Evolutionary conservation across 169 alveolate species (phyloP).

Genomic region (Plasmodium ovale): DNA sequence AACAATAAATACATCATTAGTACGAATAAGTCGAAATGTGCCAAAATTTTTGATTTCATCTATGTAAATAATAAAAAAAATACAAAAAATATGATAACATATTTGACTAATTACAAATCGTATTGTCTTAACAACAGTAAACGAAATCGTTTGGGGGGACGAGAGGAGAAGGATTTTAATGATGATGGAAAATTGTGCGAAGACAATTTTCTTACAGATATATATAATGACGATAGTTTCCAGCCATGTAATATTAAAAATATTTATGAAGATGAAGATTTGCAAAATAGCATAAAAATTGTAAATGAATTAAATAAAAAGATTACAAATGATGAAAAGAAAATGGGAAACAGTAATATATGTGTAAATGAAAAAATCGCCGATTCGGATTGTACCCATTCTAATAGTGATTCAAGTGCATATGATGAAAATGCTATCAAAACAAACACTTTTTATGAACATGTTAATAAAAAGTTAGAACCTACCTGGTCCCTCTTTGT

Average conservation of each 20-base stretch:
- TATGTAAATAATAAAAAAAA: constrained; percentile 67
- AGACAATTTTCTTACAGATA: constrained; percentile 30
- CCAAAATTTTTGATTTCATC: constrained; percentile 58
- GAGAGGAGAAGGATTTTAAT: not conserved
- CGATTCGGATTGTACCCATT: constrained; percentile 20
- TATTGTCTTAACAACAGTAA: constrained; percentile 25
- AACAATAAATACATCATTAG: constrained; percentile 72
- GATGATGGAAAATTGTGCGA: constrained; percentile 3
- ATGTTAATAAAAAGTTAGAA: constrained; percentile 62
- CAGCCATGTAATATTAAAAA: constrained; percentile 28
- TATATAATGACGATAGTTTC: constrained; percentile 33
- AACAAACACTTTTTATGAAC: constrained; percentile 42
- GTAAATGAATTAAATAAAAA: constrained; percentile 66
- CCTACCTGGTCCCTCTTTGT: constrained; percentile 70
- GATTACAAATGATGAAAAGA: constrained; percentile 9
- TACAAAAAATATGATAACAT: constrained; percentile 52
- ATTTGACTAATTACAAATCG: constrained; percentile 29
- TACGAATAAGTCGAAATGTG: constrained; percentile 46
- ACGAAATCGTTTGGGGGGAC: not conserved
- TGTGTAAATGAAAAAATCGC: not conserved
- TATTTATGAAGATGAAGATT: constrained; percentile 41
- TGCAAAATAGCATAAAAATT: constrained; percentile 34
- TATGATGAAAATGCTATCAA: constrained; percentile 46
- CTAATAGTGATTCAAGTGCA: constrained; percentile 59
- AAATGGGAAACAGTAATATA: not conserved